phyloP scores from a whole-genome alignment of 1,284 basidiomycete genomes.

The Clitocybe nebularis region DNA sequence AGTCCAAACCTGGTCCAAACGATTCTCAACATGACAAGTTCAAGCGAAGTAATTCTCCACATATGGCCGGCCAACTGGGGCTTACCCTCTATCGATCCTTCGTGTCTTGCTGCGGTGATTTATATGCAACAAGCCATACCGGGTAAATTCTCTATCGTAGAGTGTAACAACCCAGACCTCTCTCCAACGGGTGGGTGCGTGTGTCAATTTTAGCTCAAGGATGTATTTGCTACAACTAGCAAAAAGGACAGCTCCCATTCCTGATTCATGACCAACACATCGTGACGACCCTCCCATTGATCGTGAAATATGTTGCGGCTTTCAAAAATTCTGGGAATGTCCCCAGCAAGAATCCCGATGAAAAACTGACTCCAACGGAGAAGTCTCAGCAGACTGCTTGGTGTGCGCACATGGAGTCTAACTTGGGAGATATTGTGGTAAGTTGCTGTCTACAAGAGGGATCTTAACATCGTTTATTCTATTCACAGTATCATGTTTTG shows the following conservation, averaged over 20 bases:
- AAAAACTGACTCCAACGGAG: conserved; percentile 38
- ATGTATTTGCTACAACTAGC: neutral
- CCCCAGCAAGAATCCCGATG: conserved; percentile 40
- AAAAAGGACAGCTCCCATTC: conserved; percentile 66
- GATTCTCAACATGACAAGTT: no score
- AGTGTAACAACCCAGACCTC: conserved; percentile 65
- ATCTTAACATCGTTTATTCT: neutral
- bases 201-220: conserved; percentile 5
- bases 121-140: conserved; percentile 66
- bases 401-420: conserved; percentile 59
- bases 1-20: no score
- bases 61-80: conserved; percentile 67
- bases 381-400: conserved; percentile 56
- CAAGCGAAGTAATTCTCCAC: conserved; percentile 43
- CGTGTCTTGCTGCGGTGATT: conserved; percentile 59
- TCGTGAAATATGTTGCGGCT: conserved; percentile 57
- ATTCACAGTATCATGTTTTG: conserved; percentile 47
- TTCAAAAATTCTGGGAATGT: conserved; percentile 29
- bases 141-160: conserved; percentile 54
- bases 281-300: conserved; percentile 53
- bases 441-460: conserved; percentile 22
- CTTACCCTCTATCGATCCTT: conserved; percentile 61
- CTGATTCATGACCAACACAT: conserved; percentile 52
- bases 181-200: conserved; percentile 68
- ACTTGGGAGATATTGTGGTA: conserved; percentile 68